phyloP scores from a whole-genome alignment of 768 basidiomycete genomes.

The Dentipellis sp. region DNA sequence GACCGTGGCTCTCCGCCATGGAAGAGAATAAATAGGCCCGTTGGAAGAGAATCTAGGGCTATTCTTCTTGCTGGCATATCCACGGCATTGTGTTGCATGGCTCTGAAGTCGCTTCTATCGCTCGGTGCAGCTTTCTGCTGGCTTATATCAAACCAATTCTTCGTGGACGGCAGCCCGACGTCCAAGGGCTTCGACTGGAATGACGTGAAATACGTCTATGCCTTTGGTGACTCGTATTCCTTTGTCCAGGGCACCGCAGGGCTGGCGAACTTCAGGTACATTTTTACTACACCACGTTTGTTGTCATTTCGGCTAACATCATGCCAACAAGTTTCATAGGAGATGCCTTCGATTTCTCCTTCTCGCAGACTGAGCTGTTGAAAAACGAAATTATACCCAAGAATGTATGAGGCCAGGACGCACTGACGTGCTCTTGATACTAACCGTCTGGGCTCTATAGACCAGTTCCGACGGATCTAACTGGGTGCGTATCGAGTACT shows the following conservation, averaged over 20 bases:
- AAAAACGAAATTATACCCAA: not conserved
- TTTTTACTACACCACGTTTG: not conserved
- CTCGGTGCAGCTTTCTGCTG: too few relatives aligned
- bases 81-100: too few relatives aligned
- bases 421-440: not conserved
- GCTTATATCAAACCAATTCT: too few relatives aligned
- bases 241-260: slow-evolving; percentile 43
- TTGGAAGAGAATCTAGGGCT: too few relatives aligned
- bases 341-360: not conserved
- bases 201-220: slow-evolving; percentile 27
- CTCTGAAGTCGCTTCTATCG: too few relatives aligned
- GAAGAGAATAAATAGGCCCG: too few relatives aligned
- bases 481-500: not conserved
- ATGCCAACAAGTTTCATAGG: not conserved
- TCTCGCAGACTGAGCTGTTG: not conserved
- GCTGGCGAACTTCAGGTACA: slow-evolving; percentile 40
- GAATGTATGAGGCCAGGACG: not conserved
- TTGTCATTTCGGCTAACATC: not conserved
- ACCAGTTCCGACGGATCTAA: not conserved
- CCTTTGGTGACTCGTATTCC: slow-evolving; percentile 49
- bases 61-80: too few relatives aligned
- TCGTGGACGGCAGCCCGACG: not conserved
- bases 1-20: too few relatives aligned
- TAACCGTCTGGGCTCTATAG: not conserved
- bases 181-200: not conserved